Base-by-base conservation (phyloP, 768 basidiomycete species). In the Dacryopinax primogenitus region DNA sequence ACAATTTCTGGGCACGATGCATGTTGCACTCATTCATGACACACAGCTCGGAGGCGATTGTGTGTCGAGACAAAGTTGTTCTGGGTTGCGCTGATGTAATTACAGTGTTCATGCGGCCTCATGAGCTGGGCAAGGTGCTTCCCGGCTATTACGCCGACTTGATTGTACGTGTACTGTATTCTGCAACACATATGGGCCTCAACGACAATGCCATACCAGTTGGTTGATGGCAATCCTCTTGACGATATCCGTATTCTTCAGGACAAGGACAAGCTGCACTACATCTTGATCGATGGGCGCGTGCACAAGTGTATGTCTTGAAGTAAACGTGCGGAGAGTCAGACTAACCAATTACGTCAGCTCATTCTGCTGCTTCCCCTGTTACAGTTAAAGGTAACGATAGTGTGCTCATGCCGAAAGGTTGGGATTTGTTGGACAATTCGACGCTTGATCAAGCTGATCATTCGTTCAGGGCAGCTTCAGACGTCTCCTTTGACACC, bases 131-230 rank as follows among this genome's bases (percentile, higher is more conserved):
- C 1, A 76, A 76, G 62, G 71, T 77, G 41, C 70, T 72, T 18
- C 74, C 76, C 0, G 76, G 76, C 11, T 77, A 73, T 66, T 77
- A 73, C 21, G 76, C 76, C 3, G 76, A 77, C 61, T 69, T 77
- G 33, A 67, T 77, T 33, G 36, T 37, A 37, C 36, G 36, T 37
- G 36, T 37, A 18, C 36, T 37, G 36, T 18, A 37, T 37, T n/a
- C 36, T 37, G 36, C 36, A 37, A 9, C 36, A 9, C 36, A 9
- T 37, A 9, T 37, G 36, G 18, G 9, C 11, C 9, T 18, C 18
- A 9, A 37, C 18, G 9, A 18, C 36, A 37, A 9, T 37, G 9
- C 36, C 9, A 37, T 37, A 9, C 11, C 36, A 37, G 36, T 73
- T 77, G 15, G 73, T 77, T 1, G 70, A 74, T 62, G 76, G 76